Evolutionary conservation across 192 early-diverging fungal species (phyloP).

Genomic region (Coemansia sp.): DNA sequence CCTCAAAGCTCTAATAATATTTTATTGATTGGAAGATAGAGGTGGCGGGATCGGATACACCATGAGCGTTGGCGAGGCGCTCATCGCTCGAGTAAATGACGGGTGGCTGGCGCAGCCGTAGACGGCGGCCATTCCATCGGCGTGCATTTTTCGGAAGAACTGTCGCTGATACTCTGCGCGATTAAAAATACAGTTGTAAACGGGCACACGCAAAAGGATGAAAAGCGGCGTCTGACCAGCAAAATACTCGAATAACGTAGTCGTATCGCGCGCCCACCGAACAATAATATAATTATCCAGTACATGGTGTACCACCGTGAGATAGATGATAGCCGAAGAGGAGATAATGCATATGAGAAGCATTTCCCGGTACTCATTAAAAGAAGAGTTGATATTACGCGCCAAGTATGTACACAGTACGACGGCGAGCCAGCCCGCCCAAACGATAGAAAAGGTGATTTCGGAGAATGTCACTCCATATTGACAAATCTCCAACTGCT

Average conservation of each 20-base stretch:
- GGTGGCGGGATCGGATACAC: neutral
- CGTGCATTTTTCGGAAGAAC: conserved; percentile 43
- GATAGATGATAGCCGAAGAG: conserved; percentile 18
- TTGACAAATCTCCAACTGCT: conserved; percentile 3
- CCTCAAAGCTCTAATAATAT: conserved; percentile 9
- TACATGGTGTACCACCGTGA: conserved; percentile 35
- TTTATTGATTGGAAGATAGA: neutral
- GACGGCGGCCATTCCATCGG: conserved; percentile 35
- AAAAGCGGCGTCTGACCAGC: conserved; percentile 27
- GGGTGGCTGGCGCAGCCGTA: conserved; percentile 14
- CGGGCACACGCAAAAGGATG: conserved; percentile 23
- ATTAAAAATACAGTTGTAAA: conserved; percentile 46
- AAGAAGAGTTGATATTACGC: conserved; percentile 50
- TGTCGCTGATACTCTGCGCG: conserved; percentile 12
- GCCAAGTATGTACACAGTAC: conserved; percentile 16
- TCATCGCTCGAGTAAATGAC: neutral
- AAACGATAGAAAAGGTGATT: conserved; percentile 37
- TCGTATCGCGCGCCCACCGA: conserved; percentile 27
- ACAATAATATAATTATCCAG: conserved; percentile 17
- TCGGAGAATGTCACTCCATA: conserved; percentile 30
- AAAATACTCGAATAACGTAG: conserved; percentile 19
- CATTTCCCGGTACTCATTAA: conserved; percentile 51
- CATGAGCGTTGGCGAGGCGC: neutral
- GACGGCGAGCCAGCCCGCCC: conserved; percentile 26
- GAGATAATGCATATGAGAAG: conserved; percentile 20